Evolutionary conservation across 805 yeast species (phyloP), one percentile per base, ranked within the genome.

Genomic region (Komagataella kurtzmanii): DNA sequence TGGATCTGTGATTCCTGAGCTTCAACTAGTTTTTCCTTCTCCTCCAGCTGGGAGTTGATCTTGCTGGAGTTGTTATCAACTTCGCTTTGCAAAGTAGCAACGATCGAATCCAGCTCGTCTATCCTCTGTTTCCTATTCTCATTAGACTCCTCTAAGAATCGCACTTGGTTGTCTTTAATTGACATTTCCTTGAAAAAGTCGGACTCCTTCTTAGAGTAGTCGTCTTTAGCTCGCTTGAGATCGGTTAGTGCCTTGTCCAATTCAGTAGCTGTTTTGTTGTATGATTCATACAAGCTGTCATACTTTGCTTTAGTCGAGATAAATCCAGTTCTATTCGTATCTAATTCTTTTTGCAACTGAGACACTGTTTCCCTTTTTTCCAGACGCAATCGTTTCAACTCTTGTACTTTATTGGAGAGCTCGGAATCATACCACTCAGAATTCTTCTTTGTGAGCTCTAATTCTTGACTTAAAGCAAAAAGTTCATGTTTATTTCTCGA

Each of bases 101-200:
- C 64, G 45, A 73, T 68, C 1, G 57, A 55, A 54, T 84, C 88
- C 19, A 85, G 65, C 50, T 79, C 77, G 0, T 62, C 59, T 7
- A 85, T 72, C 52, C 90, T 71, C 2, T 65, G 64, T 47, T 71
- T 67, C 18, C 80, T 71, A 50, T 81, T 83, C 3, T 70, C 69
- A 6, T 78, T 72, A 0, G 80, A 65, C 49, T 71, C 75, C 50
- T 81, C 80, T 51, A 83, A 69, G 17, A 85, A 66, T 46, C 76
- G 79, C 4, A 79, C 68, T 44, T 82, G 64, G 49, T 85, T 79
- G 49, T 82, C 82, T 62, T 83, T 87, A 47, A 78, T 65, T 2
- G 77, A 62, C 65, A 81, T 74, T 59, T 83, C 89, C 36, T 74
- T 73, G 17, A 74, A 56, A 58, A 79, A 80, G 44, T 73, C 76